These are phyloP conservation scores for Diaporthe vaccinii DNA, from an alignment of 2,329 filamentous ascomycete species.

Conservation along the genomic window DNA sequence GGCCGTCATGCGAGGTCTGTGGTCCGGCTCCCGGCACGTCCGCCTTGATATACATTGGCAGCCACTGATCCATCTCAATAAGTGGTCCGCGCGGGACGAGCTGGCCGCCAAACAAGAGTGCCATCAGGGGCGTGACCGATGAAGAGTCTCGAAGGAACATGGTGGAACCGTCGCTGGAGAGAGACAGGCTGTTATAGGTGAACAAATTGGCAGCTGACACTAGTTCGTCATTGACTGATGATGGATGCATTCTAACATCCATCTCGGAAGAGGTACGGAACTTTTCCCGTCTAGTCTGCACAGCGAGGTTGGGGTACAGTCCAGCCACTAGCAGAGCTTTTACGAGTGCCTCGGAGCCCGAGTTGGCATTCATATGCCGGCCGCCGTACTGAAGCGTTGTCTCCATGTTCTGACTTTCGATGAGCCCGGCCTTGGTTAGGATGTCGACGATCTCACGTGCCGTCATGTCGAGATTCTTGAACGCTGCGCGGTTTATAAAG, in stretches of 20 bases:
- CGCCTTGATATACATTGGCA: constrained; percentile 25
- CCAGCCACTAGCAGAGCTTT: constrained; percentile 61
- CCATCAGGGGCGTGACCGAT: constrained; percentile 10
- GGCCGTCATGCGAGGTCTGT: neutral
- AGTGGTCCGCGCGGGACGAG: neutral
- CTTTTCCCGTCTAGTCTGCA: neutral
- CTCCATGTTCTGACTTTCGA: constrained; percentile 41
- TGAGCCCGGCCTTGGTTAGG: constrained; percentile 51
- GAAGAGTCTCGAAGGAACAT: constrained; percentile 28
- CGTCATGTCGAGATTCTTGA: constrained; percentile 51
- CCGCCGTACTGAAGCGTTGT: constrained; percentile 48
- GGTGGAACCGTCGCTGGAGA: neutral
- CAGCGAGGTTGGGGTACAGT: constrained; percentile 59
- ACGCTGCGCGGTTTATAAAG: constrained; percentile 48
- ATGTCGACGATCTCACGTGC: constrained; percentile 54
- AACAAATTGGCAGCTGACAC: neutral
- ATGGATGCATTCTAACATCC: constrained; percentile 1
- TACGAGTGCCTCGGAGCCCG: constrained; percentile 56
- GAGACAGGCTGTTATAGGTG: constrained; percentile 22
- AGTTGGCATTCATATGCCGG: constrained; percentile 57
- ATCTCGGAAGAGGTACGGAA: constrained; percentile 16
- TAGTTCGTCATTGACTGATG: constrained; percentile 8
- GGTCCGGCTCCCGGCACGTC: no score
- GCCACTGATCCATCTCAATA: constrained; percentile 30
- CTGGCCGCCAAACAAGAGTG: constrained; percentile 23